A percentile compares a stretch with the other conserved stretches of the same genome.
Evolutionary conservation across 306 rosid genomes (phyloP).

Genomic region (Quercus suber): DNA sequence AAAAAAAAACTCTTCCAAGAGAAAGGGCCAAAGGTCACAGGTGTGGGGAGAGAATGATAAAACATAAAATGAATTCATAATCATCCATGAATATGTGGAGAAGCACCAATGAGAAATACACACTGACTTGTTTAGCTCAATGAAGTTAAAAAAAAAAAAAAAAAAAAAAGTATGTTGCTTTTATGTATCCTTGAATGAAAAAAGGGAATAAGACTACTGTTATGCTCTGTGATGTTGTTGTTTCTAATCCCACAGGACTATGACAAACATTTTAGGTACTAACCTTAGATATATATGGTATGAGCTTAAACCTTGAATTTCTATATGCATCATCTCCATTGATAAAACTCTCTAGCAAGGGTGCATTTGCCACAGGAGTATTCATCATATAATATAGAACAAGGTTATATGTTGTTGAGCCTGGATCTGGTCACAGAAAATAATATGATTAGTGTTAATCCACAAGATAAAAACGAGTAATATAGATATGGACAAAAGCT

Average conservation of each 20-base stretch:
- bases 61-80: not conserved
- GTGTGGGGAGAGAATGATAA: not conserved
- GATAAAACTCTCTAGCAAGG: slow-evolving; percentile 62
- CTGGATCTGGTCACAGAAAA: slow-evolving; percentile 50
- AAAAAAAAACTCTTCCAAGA: no score
- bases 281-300: slow-evolving; percentile 91
- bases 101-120: not conserved
- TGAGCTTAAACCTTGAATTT: slow-evolving; percentile 85
- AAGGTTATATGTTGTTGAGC: slow-evolving; percentile 53
- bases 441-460: not conserved
- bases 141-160: not conserved
- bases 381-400: slow-evolving; percentile 69
- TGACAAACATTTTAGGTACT: slow-evolving; percentile 15
- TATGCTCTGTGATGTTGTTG: not conserved
- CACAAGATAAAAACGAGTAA: not conserved
- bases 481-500: not conserved
- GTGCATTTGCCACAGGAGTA: slow-evolving; percentile 71
- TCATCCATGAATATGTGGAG: not conserved
- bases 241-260: not conserved
- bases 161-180: not conserved
- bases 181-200: not conserved
- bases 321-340: slow-evolving; percentile 83
- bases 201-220: not conserved
- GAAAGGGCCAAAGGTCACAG: no score
- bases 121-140: not conserved